Conservation (phyloP, 352 stramenopile species). For the Blastocystis sp. region DNA sequence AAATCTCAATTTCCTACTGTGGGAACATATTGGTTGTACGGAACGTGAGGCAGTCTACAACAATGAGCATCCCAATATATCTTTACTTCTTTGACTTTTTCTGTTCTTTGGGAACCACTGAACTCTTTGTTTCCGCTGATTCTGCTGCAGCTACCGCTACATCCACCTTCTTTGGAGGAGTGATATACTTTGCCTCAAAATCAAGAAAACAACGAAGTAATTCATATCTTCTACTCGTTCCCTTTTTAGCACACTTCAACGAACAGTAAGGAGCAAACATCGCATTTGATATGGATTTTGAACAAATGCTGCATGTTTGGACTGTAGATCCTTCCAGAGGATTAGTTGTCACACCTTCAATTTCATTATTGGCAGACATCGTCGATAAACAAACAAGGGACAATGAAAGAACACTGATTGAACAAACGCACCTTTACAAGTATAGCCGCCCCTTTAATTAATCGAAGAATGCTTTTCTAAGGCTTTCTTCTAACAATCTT, state of each 20-base stretch:
- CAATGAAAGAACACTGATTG: neutral
- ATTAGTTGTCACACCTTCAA: neutral
- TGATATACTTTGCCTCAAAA: constrained; percentile 58
- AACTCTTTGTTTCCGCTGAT: neutral
- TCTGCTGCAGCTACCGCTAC: neutral
- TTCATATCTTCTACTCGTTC: neutral
- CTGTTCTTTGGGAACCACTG: neutral
- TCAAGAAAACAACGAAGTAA: constrained; percentile 29
- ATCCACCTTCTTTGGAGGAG: neutral
- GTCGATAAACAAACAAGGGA: constrained; percentile 55
- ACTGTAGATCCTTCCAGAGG: neutral
- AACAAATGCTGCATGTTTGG: neutral
- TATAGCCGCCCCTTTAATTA: no score
- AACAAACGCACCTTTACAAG: constrained; percentile 1
- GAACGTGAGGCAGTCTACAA: constrained; percentile 17
- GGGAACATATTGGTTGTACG: constrained; percentile 33
- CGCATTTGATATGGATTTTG: neutral
- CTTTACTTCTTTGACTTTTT: constrained; percentile 46
- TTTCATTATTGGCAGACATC: constrained; percentile 10
- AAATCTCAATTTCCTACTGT: neutral
- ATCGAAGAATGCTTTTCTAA: no score
- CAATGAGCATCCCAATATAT: neutral
- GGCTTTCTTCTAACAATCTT: neutral
- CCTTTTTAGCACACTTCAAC: constrained; percentile 15
- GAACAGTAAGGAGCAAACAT: constrained; percentile 33